Evolutionary conservation across 164 flowering plant species (phyloP), one percentile per base, ranked within the genome.

Genomic region (Pachysandra terminalis): DNA sequence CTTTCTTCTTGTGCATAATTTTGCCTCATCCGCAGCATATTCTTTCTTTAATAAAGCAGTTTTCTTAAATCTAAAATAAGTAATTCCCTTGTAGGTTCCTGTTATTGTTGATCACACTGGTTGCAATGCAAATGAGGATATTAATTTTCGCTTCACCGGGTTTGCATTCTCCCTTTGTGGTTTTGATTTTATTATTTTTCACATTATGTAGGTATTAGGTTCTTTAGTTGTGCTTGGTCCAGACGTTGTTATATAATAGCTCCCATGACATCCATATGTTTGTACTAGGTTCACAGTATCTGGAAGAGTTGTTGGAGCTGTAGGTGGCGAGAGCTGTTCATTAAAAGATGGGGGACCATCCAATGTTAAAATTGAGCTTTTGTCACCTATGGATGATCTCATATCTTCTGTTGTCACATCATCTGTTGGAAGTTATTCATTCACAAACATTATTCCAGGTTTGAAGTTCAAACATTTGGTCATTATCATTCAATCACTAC

Each of bases 101-200:
- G 90, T 91, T 68, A 78, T 78, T 61, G 81, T 96, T 81, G 97
- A 93, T 71, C 82, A 87, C 41, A 69, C 71, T 70, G 96, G 99
- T 71, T 96, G 99, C 87, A 96, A 96, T 69, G 83, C 79, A 37
- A 93, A 90, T 77, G 89, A 87, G 77, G 99, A 96, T 74, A 90
- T 93, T 65, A 91, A 96, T 71, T 96, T 96, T 62, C 91, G 73
- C 23, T 88, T 93, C 74, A 93, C 98, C n/a, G 98, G 99, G 99
- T 96, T 56, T 69, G 87, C 77, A 32, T 71, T 37, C 23, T 57
- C 32, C 65, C 7, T 62, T 59, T 59, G 1, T 28, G 19, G 16
- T 41, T 21, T n/a, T n/a, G n/a, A n/a, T n/a, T n/a, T 56, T 68
- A 22, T 54, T 25, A 74, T 19, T 3, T 58, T 16, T 55, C 32